A percentile compares a stretch with the other conserved stretches of the same genome.
Conservation (phyloP, 768 basidiomycete genomes). For the Pleurotus tuoliensis region DNA sequence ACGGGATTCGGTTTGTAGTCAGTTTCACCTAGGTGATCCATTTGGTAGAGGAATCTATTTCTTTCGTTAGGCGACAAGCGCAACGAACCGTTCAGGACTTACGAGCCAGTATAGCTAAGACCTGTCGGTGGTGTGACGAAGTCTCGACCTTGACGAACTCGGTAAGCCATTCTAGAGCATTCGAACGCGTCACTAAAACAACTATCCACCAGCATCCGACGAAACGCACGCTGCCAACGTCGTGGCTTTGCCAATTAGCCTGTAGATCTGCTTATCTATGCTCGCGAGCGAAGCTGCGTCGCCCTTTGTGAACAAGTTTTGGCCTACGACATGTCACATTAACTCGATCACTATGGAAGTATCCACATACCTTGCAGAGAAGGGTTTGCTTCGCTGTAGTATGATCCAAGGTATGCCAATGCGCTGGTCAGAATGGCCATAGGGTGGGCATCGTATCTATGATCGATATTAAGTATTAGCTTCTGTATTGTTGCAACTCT, state of each 20-base stretch:
- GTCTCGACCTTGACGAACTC: conserved; percentile 84
- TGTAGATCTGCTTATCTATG: conserved; percentile 92
- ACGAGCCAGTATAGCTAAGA: conserved; percentile 83
- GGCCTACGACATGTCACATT: conserved; percentile 40
- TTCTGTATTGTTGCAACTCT: background rate
- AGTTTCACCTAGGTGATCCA: conserved; percentile 75
- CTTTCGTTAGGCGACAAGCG: background rate
- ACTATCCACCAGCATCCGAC: background rate
- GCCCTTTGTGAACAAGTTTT: conserved; percentile 71
- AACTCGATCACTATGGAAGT: background rate
- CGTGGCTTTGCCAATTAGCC: conserved; percentile 84
- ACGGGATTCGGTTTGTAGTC: conserved; percentile 80
- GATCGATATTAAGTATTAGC: background rate
- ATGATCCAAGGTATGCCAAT: conserved; percentile 84
- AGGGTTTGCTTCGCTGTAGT: conserved; percentile 86
- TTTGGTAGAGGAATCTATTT: conserved; percentile 80
- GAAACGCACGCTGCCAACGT: conserved; percentile 75
- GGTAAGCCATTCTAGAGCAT: conserved; percentile 77
- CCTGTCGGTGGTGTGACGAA: conserved; percentile 84
- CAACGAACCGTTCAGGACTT: conserved; percentile 19
- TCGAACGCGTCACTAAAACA: background rate
- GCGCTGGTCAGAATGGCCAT: conserved; percentile 89
- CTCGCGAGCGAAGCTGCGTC: conserved; percentile 61
- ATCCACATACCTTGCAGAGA: conserved; percentile 63
- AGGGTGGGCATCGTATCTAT: conserved; percentile 88